These are phyloP conservation scores for Penicillium sp. DNA, from an alignment of 2,329 filamentous ascomycete genomes.

Conservation along the genomic window DNA sequence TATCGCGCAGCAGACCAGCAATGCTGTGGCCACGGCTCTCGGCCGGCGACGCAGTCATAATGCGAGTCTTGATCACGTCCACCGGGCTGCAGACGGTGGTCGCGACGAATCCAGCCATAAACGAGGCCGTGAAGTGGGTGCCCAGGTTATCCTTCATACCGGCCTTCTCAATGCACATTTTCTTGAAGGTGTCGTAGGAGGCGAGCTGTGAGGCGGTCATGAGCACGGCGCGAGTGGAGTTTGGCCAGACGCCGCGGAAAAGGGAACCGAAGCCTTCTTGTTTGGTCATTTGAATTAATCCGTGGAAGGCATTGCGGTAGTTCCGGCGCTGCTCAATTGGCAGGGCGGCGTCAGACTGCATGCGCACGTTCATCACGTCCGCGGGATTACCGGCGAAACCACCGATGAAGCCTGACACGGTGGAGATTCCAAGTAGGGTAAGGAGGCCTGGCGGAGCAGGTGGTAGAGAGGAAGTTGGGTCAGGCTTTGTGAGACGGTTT, in stretches of 20 bases:
- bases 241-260: conserved; percentile 73
- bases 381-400: conserved; percentile 91
- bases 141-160: conserved; percentile 56
- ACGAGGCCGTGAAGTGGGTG: conserved; percentile 63
- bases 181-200: conserved; percentile 65
- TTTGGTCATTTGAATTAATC: conserved; percentile 80
- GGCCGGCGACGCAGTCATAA: conserved; percentile 57
- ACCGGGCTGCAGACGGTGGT: conserved; percentile 68
- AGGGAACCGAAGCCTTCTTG: conserved; percentile 75
- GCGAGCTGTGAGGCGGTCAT: conserved; percentile 67
- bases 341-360: conserved; percentile 89
- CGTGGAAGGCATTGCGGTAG: conserved; percentile 86
- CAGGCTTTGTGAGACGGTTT: conserved; percentile 55
- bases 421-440: conserved; percentile 79
- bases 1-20: conserved; percentile 52
- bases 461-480: conserved; percentile 38
- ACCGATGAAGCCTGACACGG: conserved; percentile 80
- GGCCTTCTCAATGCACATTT: conserved; percentile 52
- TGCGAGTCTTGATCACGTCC: conserved; percentile 66
- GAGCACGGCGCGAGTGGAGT: conserved; percentile 62
- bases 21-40: conserved; percentile 48
- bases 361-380: conserved; percentile 95
- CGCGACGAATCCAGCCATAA: conserved; percentile 65
- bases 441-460: conserved; percentile 61
- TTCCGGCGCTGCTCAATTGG: conserved; percentile 73